Conservation (phyloP, 2,329 filamentous ascomycete genomes). For the Colletotrichum spinosum region DNA sequence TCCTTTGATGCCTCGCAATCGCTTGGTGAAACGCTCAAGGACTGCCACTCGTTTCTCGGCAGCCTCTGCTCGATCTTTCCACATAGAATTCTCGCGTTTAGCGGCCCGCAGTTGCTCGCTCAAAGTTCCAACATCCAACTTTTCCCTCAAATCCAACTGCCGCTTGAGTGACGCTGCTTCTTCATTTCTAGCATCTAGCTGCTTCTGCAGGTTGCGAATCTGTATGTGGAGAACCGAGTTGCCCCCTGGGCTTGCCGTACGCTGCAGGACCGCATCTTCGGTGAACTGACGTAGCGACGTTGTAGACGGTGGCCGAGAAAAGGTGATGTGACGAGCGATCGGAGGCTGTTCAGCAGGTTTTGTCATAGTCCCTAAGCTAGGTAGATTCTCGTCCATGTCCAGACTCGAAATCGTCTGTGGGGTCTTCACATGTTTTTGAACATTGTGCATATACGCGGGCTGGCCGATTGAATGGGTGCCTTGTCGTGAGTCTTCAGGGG, state of each 20-base stretch:
- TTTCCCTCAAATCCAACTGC: conserved; percentile 57
- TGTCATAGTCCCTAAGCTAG: conserved; percentile 52
- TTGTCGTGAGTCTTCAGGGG: conserved; percentile 38
- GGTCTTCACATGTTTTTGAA: background rate
- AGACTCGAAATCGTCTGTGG: conserved; percentile 4
- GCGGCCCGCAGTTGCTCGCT: conserved; percentile 60
- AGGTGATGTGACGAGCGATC: conserved; percentile 52
- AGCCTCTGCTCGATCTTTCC: conserved; percentile 66
- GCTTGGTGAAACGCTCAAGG: conserved; percentile 56
- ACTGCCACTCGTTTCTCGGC: conserved; percentile 65
- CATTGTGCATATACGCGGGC: conserved; percentile 6
- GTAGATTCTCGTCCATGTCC: conserved; percentile 38
- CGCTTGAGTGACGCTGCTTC: conserved; percentile 58
- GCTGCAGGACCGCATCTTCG: conserved; percentile 1
- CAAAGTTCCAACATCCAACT: conserved; percentile 57
- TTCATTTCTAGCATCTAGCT: conserved; percentile 58
- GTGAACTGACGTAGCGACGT: conserved; percentile 36
- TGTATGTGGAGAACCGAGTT: conserved; percentile 58
- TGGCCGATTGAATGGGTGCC: background rate
- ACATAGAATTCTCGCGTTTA: conserved; percentile 57
- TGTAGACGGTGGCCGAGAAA: conserved; percentile 49
- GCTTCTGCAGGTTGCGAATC: conserved; percentile 60
- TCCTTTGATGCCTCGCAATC: conserved; percentile 47
- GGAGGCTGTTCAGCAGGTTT: conserved; percentile 51
- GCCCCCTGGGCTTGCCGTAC: conserved; percentile 41